Percentiles rank a stretch among this genome's conserved stretches.
Conservation (phyloP, 306 rosid species). For the Crotalaria pallida region DNA sequence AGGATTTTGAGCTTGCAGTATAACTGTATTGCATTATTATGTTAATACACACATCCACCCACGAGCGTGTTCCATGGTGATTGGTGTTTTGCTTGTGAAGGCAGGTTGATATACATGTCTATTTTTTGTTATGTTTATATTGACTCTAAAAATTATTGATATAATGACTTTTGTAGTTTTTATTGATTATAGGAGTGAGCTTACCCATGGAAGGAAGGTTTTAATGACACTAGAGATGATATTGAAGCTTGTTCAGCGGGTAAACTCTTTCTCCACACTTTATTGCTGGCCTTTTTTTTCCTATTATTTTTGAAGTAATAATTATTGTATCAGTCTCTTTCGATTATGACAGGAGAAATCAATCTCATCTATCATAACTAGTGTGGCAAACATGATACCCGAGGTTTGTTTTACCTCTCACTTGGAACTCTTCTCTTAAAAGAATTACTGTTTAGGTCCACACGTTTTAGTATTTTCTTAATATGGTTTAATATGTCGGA, state of each 20-base stretch:
- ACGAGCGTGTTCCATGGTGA: neutral
- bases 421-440: neutral
- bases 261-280: constrained; percentile 33
- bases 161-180: constrained; percentile 25
- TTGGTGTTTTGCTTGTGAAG: constrained; percentile 2
- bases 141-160: neutral
- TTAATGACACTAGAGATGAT: constrained; percentile 70
- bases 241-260: constrained; percentile 74
- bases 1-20: neutral
- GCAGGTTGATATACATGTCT: constrained; percentile 1
- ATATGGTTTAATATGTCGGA: neutral
- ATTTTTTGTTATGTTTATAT: constrained; percentile 2
- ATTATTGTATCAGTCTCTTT: neutral
- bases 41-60: neutral
- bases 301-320: neutral
- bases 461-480: neutral
- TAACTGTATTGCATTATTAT: neutral
- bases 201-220: constrained; percentile 84
- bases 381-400: constrained; percentile 82
- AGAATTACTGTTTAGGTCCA: neutral
- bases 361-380: constrained; percentile 68
- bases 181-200: constrained; percentile 64
- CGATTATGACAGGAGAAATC: constrained; percentile 72
- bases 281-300: constrained; percentile 16
- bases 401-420: constrained; percentile 57